Base-by-base conservation (phyloP, 768 basidiomycete species). In the Russula sp. region DNA sequence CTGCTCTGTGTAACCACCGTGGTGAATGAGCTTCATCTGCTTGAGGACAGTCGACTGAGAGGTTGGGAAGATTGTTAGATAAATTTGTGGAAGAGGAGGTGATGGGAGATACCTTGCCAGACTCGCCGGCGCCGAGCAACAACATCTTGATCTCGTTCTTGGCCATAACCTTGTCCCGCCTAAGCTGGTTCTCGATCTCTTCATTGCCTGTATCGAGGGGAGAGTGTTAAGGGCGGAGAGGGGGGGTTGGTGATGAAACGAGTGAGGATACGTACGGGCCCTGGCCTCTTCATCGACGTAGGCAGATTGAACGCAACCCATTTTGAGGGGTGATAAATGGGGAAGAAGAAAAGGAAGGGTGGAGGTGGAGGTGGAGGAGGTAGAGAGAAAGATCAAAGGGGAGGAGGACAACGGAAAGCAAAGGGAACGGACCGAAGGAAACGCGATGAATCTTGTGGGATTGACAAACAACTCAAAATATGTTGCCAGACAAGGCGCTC, bases 141-240 rank as follows among this genome's bases (percentile, higher is more conserved):
- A 98, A 73, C 94, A 98, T 96, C 79, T 98, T 95, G 72, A 95
- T 93, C 75, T 94, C 93, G 70, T 94, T 94, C 80, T 91, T 92
- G 48, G 88, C 87, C 82, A 88, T 85, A 79, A 90, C 83, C 49
- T 88, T 78, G 77, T 96, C 94, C 70, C 86, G 80, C 80, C 89
- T 92, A 68, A 96, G 84, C 75, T 96, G 94, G 76, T 77, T 88
- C 79, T 96, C 94, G 68, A 96, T 96, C 79, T 90, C 91, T 71
- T 94, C 92, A 71, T 94, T 94, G 72, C 91, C 91, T 92, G 64
- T 6, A 13, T n/a, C 27, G 27, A 27, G 54, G 47, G 35, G 59
- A 34, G 14, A 55, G 50, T 42, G 51, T 40, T 11, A 34, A 60
- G 32, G 10, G 35, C 34, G 51, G 37, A 44, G 47, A 27, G 35